Evolutionary conservation across 83 land plant species (phyloP), one percentile per base, ranked within the genome.

Genomic region (Diphasiastrum complanatum): DNA sequence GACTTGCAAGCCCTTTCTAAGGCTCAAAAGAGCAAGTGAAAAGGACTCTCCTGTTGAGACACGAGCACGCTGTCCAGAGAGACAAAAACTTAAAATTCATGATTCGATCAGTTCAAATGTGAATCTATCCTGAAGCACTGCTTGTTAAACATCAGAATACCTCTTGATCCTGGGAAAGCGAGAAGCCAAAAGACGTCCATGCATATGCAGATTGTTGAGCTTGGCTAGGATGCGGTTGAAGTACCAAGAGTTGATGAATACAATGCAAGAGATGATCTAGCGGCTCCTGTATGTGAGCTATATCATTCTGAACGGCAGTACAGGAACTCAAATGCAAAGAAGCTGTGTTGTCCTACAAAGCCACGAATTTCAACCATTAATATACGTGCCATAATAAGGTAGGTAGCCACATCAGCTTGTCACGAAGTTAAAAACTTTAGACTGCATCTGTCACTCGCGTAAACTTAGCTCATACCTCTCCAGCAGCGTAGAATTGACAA

Each of bases 141-240:
- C n/a, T n/a, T n/a, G n/a, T n/a, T n/a, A n/a, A n/a, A n/a, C n/a
- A n/a, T n/a, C n/a, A n/a, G n/a, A n/a, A n/a, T 85, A 90, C 92
- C 83, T 86, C 89, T 63, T 75, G 80, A 4, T 84, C 92, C 65
- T 86, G 95, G 25, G 97, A 79, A 71, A 86, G 80, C 11, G 89
- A 77, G 51, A 90, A 90, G 14, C 83, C 88, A 70, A 81, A 79
- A 59, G 74, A 75, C 29, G 85, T 28, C 80, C 64, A 60, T 34
- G 82, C 55, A 62, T 51, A 61, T 29, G 75, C 83, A 6, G 78
- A 57, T 29, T 33, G 68, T 4, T 37, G 60, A 47, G 37, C 67
- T 48, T 51, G 33, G 66, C 73, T 71, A 29, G 22, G 35, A 37
- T 73, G 82, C 30, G 75, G 78, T 71, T 86, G 96, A 47, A 85